phyloP scores from a whole-genome alignment of 331 rosid genomes.

The Prunus yedoensis region DNA sequence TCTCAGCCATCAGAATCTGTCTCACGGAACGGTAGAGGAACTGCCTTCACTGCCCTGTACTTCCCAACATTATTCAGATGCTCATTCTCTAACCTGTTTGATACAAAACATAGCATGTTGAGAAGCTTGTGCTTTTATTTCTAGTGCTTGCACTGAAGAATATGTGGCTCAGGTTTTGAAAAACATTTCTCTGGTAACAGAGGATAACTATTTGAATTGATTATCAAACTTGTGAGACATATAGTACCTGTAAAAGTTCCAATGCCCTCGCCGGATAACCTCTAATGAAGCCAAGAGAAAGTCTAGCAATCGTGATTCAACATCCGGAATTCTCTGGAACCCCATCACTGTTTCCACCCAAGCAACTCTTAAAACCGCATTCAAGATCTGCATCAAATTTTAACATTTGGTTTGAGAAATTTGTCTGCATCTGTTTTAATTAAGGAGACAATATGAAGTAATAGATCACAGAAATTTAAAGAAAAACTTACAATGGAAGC shows the following conservation, averaged over 20 bases:
- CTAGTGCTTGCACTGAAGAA: not conserved
- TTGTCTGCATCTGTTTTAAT: not conserved
- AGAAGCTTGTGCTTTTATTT: not conserved
- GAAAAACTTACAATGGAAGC: constrained; percentile 59
- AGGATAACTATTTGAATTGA: too few species aligned
- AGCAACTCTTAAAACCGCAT: constrained; percentile 73
- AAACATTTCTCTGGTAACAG: not conserved
- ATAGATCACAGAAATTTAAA: not conserved
- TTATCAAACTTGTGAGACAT: too few species aligned
- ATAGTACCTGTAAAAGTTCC: constrained; percentile 91
- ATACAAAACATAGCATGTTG: not conserved
- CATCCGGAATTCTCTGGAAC: constrained; percentile 26
- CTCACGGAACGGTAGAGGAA: constrained; percentile 78
- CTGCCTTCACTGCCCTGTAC: constrained; percentile 78
- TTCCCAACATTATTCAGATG: constrained; percentile 83
- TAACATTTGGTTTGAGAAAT: constrained; percentile 1
- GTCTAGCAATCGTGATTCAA: constrained; percentile 44
- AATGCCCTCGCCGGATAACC: constrained; percentile 92
- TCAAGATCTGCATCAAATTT: constrained; percentile 62
- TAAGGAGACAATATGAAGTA: not conserved
- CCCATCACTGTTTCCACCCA: constrained; percentile 74
- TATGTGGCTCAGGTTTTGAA: not conserved
- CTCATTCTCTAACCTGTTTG: constrained; percentile 84
- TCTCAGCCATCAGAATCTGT: constrained; percentile 69
- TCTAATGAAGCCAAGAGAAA: constrained; percentile 79